Conservation (phyloP, 257 asterid genomes). For the Capsicum baccatum region DNA sequence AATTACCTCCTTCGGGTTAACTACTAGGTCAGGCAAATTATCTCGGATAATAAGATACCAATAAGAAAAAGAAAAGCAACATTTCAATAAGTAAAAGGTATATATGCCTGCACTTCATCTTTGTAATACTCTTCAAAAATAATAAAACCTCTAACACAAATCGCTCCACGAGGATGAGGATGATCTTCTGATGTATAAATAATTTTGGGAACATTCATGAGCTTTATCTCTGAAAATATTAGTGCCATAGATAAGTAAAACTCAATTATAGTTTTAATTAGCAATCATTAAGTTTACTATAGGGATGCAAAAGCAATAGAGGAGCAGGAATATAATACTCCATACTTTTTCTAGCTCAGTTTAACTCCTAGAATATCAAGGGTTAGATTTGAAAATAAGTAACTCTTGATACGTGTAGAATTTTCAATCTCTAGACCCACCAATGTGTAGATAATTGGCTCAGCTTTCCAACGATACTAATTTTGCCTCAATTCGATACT, state of each 20-base stretch:
- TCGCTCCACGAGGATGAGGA: conserved; percentile 98
- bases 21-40: conserved; percentile 33
- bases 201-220: conserved; percentile 96
- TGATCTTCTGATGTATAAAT: conserved; percentile 88
- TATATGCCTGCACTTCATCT: conserved; percentile 86
- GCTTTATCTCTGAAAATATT: conserved; percentile 70
- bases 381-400: too few species aligned
- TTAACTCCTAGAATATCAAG: too few species aligned
- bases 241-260: not conserved
- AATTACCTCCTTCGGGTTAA: conserved; percentile 79
- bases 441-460: too few species aligned
- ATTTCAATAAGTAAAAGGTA: conserved; percentile 29
- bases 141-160: conserved; percentile 93
- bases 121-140: conserved; percentile 85
- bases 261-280: not conserved
- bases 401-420: too few species aligned
- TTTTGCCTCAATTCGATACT: too few species aligned
- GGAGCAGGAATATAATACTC: not conserved
- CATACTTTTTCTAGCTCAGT: too few species aligned
- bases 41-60: conserved; percentile 32
- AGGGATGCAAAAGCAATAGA: not conserved
- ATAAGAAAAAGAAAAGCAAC: conserved; percentile 17
- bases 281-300: conserved; percentile 2
- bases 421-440: too few species aligned
- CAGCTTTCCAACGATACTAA: too few species aligned